Conservation (phyloP, 352 stramenopile genomes). For the Pythium sp. region DNA sequence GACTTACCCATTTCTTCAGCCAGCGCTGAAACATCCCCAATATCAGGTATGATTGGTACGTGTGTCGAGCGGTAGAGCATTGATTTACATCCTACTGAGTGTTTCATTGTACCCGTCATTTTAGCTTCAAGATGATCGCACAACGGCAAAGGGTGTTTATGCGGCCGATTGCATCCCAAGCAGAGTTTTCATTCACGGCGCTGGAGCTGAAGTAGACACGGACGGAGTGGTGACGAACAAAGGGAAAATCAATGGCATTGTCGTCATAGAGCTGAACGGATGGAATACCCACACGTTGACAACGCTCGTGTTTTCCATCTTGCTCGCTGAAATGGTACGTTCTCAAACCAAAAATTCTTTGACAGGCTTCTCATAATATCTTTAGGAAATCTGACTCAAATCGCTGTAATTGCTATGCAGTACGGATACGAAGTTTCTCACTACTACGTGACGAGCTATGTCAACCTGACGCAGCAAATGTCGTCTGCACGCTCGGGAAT, state of each 20-base stretch:
- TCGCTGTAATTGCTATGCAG: constrained; percentile 8
- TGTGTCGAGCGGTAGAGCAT: no score
- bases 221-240: constrained; percentile 12
- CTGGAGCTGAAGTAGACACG: constrained; percentile 14
- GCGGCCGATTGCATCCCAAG: neutral
- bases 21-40: constrained; percentile 4
- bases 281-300: neutral
- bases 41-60: constrained; percentile 7
- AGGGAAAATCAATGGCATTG: constrained; percentile 22
- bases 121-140: neutral
- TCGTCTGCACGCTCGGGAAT: constrained; percentile 25
- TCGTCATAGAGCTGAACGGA: constrained; percentile 25
- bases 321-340: constrained; percentile 22
- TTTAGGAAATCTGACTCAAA: no score
- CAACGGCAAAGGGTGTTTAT: neutral
- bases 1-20: constrained; percentile 9
- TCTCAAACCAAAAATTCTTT: no score
- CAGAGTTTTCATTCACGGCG: constrained; percentile 21
- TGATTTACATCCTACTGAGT: no score
- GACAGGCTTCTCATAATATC: no score
- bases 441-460: constrained; percentile 8
- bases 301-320: constrained; percentile 8
- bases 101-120: no score
- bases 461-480: constrained; percentile 31
- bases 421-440: constrained; percentile 34